Conservation (phyloP, 2,329 filamentous ascomycete species). For the Fusarium solani-melongenae region DNA sequence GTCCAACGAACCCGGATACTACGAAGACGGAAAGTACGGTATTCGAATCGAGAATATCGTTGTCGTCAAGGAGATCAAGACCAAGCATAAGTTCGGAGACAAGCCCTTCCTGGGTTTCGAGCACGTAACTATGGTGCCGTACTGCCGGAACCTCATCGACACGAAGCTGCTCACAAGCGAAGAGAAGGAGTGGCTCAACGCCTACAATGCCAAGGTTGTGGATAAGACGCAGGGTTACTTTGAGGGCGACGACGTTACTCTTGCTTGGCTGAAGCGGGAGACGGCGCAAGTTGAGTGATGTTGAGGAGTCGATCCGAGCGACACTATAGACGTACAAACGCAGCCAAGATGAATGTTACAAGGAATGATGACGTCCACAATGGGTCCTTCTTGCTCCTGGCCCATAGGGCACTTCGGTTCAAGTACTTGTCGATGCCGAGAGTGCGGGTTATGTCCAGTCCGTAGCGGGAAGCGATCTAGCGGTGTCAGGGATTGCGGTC, state of each 20-base stretch:
- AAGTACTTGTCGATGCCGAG: conserved; percentile 52
- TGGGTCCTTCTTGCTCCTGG: conserved; percentile 66
- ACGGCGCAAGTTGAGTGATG: conserved; percentile 69
- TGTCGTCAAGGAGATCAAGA: conserved; percentile 89
- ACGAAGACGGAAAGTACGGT: conserved; percentile 94
- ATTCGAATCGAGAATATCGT: conserved; percentile 97
- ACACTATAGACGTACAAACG: conserved; percentile 57
- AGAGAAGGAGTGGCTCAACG: conserved; percentile 89
- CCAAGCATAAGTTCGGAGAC: conserved; percentile 88
- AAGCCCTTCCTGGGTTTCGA: conserved; percentile 96
- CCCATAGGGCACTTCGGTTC: conserved; percentile 55
- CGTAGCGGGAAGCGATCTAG: conserved; percentile 57
- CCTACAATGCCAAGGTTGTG: conserved; percentile 83
- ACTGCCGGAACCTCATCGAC: conserved; percentile 91
- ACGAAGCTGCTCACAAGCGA: conserved; percentile 73
- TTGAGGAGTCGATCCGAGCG: conserved; percentile 37
- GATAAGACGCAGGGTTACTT: conserved; percentile 86
- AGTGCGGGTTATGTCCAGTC: conserved; percentile 53
- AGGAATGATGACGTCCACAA: conserved; percentile 77
- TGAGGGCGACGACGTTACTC: conserved; percentile 74
- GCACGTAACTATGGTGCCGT: conserved; percentile 96
- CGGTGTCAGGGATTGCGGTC: conserved; percentile 18
- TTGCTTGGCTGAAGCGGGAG: conserved; percentile 87
- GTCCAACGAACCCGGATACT: conserved; percentile 96
- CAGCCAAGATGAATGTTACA: conserved; percentile 76